phyloP scores from a whole-genome alignment of 148 eudicot genomes.

The Amaranthus cruentus region DNA sequence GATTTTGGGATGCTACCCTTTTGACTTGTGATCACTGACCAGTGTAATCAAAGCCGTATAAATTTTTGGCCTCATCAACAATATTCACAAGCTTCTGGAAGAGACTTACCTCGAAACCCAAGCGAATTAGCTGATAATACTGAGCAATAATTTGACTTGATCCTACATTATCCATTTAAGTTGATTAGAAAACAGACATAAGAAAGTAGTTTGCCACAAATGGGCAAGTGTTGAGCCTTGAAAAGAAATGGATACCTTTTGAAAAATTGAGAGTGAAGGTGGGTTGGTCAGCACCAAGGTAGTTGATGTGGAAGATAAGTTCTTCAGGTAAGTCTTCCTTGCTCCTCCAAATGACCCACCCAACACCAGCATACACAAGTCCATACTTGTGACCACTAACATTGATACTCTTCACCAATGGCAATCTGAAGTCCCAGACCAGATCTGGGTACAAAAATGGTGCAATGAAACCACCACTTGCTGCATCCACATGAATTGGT shows the following conservation, averaged over 20 bases:
- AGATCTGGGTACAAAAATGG: slow-evolving; percentile 69
- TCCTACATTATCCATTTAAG: slow-evolving; percentile 30
- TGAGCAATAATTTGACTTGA: slow-evolving; percentile 71
- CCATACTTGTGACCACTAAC: slow-evolving; percentile 81
- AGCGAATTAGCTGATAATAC: slow-evolving; percentile 66
- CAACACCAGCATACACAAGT: slow-evolving; percentile 70
- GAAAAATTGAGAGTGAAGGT: slow-evolving; percentile 76
- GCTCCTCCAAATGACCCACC: slow-evolving; percentile 73
- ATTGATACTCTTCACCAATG: slow-evolving; percentile 67
- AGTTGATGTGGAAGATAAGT: slow-evolving; percentile 72
- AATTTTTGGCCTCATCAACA: too few species aligned
- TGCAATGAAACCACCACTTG: slow-evolving; percentile 80
- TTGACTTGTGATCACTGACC: too few species aligned
- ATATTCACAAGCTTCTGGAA: background rate
- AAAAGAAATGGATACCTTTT: slow-evolving; percentile 38
- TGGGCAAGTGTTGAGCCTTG: background rate
- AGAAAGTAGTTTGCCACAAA: background rate
- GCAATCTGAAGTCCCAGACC: slow-evolving; percentile 67
- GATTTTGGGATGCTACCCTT: too few species aligned
- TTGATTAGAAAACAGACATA: background rate
- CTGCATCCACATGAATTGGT: slow-evolving; percentile 81
- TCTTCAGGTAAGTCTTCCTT: slow-evolving; percentile 74
- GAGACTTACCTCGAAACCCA: slow-evolving; percentile 54
- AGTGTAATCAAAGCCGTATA: too few species aligned
- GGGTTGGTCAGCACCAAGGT: slow-evolving; percentile 81